A percentile compares a stretch with the other conserved stretches of the same genome.
These are phyloP conservation scores for Salvia hispanica DNA, from an alignment of 257 asterid genomes.

Conservation along the genomic window DNA sequence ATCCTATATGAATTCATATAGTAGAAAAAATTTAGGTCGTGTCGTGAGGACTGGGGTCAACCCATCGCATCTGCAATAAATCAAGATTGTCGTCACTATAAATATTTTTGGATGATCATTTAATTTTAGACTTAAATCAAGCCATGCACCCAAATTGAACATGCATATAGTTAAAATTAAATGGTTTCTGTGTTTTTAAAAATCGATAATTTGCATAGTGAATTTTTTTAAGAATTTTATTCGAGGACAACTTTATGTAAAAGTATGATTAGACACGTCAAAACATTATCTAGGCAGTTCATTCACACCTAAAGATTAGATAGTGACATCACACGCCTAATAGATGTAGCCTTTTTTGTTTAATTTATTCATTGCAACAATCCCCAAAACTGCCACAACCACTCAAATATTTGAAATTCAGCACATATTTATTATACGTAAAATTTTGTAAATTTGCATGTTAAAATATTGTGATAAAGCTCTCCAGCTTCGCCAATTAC, in stretches of 20 bases:
- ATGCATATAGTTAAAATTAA: background rate
- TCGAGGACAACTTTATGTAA: too few relatives aligned
- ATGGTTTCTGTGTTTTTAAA: too few relatives aligned
- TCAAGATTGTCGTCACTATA: background rate
- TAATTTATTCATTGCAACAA: conserved; percentile 5
- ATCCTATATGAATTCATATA: too few relatives aligned
- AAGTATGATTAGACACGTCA: background rate
- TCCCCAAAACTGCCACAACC: conserved; percentile 8
- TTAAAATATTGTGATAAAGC: background rate
- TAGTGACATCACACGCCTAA: conserved; percentile 25
- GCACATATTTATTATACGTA: too few relatives aligned
- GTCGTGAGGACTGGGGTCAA: too few relatives aligned
- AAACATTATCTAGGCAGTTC: conserved; percentile 9
- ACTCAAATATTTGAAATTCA: background rate
- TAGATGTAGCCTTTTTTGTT: background rate
- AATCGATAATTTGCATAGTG: too few relatives aligned
- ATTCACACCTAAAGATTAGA: conserved; percentile 1
- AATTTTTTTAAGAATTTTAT: too few relatives aligned
- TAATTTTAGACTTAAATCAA: background rate
- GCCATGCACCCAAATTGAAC: too few relatives aligned
- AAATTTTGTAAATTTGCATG: too few relatives aligned
- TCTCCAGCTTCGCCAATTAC: background rate
- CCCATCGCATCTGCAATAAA: background rate
- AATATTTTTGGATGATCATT: background rate
- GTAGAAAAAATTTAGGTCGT: too few relatives aligned